phyloP scores from a whole-genome alignment of 768 basidiomycete species.

The Termitomyces sp. region DNA sequence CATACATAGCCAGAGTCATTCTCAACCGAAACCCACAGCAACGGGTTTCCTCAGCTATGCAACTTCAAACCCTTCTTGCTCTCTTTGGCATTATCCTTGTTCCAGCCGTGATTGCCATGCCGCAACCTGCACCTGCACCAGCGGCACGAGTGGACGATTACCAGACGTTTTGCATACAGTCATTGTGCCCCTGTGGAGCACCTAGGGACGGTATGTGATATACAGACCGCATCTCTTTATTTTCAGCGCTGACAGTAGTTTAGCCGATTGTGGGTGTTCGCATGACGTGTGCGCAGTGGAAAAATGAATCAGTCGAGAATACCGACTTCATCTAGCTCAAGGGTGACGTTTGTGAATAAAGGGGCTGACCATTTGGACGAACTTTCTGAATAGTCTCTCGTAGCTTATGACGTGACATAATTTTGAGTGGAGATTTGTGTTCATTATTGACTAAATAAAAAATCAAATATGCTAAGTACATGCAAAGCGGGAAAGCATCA shows the following conservation, averaged over 20 bases:
- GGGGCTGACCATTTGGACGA: not conserved
- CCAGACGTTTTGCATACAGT: not conserved
- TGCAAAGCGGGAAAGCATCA: slow-evolving; percentile 3
- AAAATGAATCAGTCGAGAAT: not conserved
- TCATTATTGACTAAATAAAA: slow-evolving; percentile 1
- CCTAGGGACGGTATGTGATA: not conserved
- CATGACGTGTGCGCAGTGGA: not conserved
- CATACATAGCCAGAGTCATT: not conserved
- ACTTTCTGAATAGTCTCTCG: not conserved
- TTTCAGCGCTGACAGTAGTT: not conserved
- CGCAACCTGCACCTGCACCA: not conserved
- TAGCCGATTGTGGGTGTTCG: not conserved
- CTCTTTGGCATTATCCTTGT: not conserved
- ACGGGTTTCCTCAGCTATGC: not conserved
- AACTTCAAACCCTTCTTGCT: not conserved
- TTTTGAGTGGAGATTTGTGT: not conserved
- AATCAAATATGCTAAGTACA: slow-evolving; percentile 1
- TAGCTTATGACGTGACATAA: not conserved
- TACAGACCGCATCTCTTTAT: not conserved
- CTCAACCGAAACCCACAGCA: not conserved
- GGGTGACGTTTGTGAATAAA: not conserved
- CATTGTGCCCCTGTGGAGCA: slow-evolving; percentile 1
- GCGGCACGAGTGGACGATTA: not conserved
- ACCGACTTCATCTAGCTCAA: not conserved
- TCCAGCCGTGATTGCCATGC: not conserved